Percentiles rank a stretch among this genome's conserved stretches.
Conservation (phyloP, 345 rosid species). For the Eucalyptus cloeziana region DNA sequence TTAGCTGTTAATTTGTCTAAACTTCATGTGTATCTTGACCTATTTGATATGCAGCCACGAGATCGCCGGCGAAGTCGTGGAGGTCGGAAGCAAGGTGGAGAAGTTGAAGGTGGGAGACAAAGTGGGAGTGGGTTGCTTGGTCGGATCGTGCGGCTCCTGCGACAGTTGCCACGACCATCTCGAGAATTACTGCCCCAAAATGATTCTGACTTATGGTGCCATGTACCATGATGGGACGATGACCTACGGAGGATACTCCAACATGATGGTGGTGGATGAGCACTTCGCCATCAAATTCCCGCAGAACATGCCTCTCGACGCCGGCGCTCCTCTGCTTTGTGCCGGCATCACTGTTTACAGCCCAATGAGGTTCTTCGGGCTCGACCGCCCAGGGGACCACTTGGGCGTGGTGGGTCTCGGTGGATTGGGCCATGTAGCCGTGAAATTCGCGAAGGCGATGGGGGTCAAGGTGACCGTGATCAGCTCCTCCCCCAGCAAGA, state of each 20-base stretch:
- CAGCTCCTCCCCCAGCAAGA: constrained; percentile 34
- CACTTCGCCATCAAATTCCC: constrained; percentile 44
- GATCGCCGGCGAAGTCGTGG: constrained; percentile 19
- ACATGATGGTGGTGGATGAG: constrained; percentile 39
- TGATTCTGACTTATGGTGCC: not conserved
- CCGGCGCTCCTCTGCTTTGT: constrained; percentile 55
- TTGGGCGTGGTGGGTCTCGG: constrained; percentile 38
- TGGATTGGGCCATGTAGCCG: constrained; percentile 41
- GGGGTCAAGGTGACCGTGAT: constrained; percentile 33
- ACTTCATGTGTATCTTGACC: not conserved
- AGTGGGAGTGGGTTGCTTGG: constrained; percentile 30
- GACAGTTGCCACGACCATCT: not conserved
- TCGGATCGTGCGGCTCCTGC: constrained; percentile 15
- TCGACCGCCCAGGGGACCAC: constrained; percentile 15
- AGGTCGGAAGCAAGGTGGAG: constrained; percentile 21
- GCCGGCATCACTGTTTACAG: constrained; percentile 68
- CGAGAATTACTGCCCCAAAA: constrained; percentile 1
- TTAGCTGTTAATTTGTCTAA: not conserved
- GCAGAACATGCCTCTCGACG: constrained; percentile 36
- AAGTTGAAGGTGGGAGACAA: constrained; percentile 29
- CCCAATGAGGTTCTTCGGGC: constrained; percentile 36
- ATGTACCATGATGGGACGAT: constrained; percentile 10
- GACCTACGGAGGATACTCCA: constrained; percentile 30
- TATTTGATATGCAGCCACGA: constrained; percentile 15
- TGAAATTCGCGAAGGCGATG: constrained; percentile 39